Percentiles rank a stretch among this genome's conserved stretches.
phyloP scores from a whole-genome alignment of 345 rosid species.

The Excoecaria agallocha region DNA sequence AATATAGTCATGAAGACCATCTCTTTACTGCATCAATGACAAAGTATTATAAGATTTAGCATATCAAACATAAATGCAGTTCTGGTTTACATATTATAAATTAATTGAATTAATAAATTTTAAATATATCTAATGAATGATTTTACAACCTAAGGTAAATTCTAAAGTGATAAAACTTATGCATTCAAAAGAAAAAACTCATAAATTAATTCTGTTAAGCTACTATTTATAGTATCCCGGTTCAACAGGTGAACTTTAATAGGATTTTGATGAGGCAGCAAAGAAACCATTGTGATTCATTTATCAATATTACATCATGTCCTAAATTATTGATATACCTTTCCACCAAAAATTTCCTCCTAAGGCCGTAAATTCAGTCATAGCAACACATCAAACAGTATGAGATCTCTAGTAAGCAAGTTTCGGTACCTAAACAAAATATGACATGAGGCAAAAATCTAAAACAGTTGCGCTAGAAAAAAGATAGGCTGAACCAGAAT shows the following conservation, averaged over 20 bases:
- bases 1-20: not conserved
- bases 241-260: not conserved
- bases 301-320: not conserved
- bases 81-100: not conserved
- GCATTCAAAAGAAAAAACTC: too few relatives aligned
- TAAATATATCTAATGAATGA: too few relatives aligned
- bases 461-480: not conserved
- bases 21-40: not conserved
- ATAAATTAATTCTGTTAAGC: too few relatives aligned
- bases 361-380: not conserved
- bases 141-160: too few relatives aligned
- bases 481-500: not conserved
- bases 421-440: not conserved
- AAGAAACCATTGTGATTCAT: not conserved
- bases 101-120: too few relatives aligned
- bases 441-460: not conserved
- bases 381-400: slow-evolving; percentile 2
- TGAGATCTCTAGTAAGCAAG: not conserved
- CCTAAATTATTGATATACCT: not conserved
- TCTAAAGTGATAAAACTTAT: too few relatives aligned
- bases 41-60: not conserved
- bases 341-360: not conserved
- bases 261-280: not conserved
- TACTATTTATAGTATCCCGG: not conserved
- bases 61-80: not conserved